Conservation (phyloP, 1,139 yeast species). For the Nadsonia starkeyi-henricii region DNA sequence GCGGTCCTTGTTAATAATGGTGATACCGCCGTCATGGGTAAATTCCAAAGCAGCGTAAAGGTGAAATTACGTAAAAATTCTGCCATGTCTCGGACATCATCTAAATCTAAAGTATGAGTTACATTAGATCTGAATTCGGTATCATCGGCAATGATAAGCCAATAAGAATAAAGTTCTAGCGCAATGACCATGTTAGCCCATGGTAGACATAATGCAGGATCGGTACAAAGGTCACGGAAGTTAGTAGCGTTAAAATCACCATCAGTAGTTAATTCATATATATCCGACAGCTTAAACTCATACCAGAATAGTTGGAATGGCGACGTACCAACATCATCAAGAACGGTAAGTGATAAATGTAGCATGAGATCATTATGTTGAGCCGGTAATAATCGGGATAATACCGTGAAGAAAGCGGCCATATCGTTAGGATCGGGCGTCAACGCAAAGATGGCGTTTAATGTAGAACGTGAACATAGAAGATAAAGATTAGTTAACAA, state of each 20-base stretch:
- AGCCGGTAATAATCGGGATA: slow-evolving; percentile 14
- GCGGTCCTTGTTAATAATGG: no score
- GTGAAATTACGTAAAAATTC: slow-evolving; percentile 41
- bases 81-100: slow-evolving; percentile 35
- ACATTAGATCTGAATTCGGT: slow-evolving; percentile 31
- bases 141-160: slow-evolving; percentile 58
- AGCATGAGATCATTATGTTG: slow-evolving; percentile 16
- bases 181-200: slow-evolving; percentile 23
- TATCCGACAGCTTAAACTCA: slow-evolving; percentile 10
- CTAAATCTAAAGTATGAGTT: slow-evolving; percentile 28
- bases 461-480: slow-evolving; percentile 7
- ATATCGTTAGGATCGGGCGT: slow-evolving; percentile 5
- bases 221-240: slow-evolving; percentile 2
- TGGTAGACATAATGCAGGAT: slow-evolving; percentile 2
- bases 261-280: slow-evolving; percentile 6
- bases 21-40: slow-evolving; percentile 1
- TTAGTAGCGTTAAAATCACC: slow-evolving; percentile 5
- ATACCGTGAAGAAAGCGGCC: slow-evolving; percentile 13
- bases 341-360: slow-evolving; percentile 14
- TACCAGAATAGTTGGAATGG: slow-evolving; percentile 16
- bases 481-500: slow-evolving; percentile 1
- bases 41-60: slow-evolving; percentile 36
- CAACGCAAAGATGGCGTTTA: slow-evolving; percentile 7
- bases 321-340: slow-evolving; percentile 8
- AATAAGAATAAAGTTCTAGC: slow-evolving; percentile 41